Base-by-base conservation (phyloP, 768 basidiomycete genomes). In the Kwoniella mangroviensis region DNA sequence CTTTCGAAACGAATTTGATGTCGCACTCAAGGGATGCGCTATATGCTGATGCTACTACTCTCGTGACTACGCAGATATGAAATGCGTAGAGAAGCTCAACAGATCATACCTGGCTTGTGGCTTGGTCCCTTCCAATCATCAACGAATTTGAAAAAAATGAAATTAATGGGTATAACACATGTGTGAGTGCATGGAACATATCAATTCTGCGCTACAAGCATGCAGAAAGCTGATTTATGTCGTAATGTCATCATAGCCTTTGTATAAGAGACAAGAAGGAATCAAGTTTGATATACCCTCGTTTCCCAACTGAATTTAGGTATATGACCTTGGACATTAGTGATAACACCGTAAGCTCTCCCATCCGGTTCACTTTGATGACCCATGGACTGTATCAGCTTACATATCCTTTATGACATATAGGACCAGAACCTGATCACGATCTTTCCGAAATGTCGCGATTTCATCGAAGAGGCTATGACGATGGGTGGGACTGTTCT, bases 251-350 rank as follows among this genome's bases (percentile, higher is more conserved):
- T n/a, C n/a, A n/a, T n/a, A 84, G 83, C 11, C 73, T 84, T 1
- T 82, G 81, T 63, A 73, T 83, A 15, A 41, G 83, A 65, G 83
- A 83, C 65, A 26, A 59, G 41, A 78, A 69, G 55, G 83, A 83
- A 65, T 76, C 79, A 6, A 60, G 70, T 2, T 71, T 81, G 28
- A 80, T 83, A 67, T 80, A 78, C 28, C 79, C 81, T 19, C 67
- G 78, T 22, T 82, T 82, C 65, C 82, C 82, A 19, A 72, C 74
- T 2, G 66, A 74, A 43, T 83, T 83, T 70, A 61, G 51, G 34
- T 83, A 84, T 62, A 74, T 81, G 73, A 78, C 75, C 0, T 42
- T 84, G 26, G 82, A 84, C n/a, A 79, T 84, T 40, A 75, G 78
- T 49, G 82, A 84, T 65, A 75, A 73, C 52, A 76, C 73, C n/a